Evolutionary conservation across 2,329 filamentous ascomycete genomes (phyloP).

Genomic region (Penicillium aurantiogriseum): DNA sequence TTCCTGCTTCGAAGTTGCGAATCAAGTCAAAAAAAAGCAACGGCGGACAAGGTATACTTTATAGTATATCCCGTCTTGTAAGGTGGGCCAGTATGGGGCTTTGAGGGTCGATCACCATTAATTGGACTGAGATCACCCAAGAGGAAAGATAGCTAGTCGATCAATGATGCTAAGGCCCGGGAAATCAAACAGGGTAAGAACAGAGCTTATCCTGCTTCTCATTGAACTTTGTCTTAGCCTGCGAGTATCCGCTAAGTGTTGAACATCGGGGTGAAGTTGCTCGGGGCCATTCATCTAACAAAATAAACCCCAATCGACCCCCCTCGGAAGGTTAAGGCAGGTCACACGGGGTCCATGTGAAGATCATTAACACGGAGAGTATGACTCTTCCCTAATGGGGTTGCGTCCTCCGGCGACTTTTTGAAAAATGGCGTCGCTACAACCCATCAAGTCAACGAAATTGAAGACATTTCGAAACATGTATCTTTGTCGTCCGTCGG

Average conservation of each 20-base stretch:
- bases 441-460: background rate
- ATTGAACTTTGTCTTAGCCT: background rate
- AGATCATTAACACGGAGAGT: background rate
- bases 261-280: background rate
- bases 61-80: background rate
- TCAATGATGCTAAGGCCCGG: slow-evolving; percentile 16
- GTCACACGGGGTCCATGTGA: background rate
- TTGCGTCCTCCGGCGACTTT: slow-evolving; percentile 3
- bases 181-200: background rate
- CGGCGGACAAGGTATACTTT: background rate
- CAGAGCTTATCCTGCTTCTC: background rate
- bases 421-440: background rate
- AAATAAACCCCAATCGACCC: background rate
- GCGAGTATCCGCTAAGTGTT: background rate
- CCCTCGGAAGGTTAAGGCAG: background rate
- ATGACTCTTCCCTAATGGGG: background rate
- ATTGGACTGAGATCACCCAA: slow-evolving; percentile 2
- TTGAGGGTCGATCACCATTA: background rate
- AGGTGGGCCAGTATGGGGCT: slow-evolving; percentile 11
- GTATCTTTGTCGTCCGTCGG: background rate
- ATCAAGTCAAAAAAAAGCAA: background rate
- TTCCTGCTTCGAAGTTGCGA: background rate
- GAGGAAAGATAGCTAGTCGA: slow-evolving; percentile 11
- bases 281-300: background rate
- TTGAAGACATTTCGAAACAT: background rate